phyloP scores from a whole-genome alignment of 345 rosid species.

The Bretschneidera sinensis region DNA sequence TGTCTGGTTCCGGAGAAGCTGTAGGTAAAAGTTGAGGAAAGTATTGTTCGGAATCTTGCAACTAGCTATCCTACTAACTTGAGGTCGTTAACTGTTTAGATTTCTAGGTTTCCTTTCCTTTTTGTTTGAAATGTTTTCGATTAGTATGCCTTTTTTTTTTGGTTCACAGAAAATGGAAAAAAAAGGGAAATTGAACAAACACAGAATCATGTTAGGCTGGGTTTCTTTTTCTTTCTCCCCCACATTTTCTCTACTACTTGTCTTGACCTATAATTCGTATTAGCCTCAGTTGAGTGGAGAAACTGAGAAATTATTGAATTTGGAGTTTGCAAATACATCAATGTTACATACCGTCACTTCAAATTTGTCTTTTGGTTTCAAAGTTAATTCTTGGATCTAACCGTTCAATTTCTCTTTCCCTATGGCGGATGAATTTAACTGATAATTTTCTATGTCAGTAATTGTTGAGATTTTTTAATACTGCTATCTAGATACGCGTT shows the following conservation, averaged over 20 bases:
- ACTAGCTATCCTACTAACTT: not conserved
- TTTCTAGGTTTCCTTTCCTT: not conserved
- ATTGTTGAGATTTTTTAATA: not conserved
- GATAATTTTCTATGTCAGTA: not conserved
- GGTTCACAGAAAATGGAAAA: not conserved
- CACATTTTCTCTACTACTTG: not conserved
- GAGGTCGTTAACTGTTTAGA: not conserved
- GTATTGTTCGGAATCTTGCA: constrained; percentile 6
- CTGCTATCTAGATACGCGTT: constrained; percentile 54
- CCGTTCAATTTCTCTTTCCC: too few species aligned
- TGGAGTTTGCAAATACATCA: not conserved
- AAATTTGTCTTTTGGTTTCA: not conserved
- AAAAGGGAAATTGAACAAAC: constrained; percentile 8
- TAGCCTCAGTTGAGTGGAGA: not conserved
- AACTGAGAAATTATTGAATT: too few species aligned
- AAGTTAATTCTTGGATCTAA: too few species aligned
- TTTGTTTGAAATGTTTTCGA: not conserved
- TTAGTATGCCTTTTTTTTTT: not conserved
- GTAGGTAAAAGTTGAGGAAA: constrained; percentile 8
- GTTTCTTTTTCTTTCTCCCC: not conserved
- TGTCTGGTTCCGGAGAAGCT: constrained; percentile 17
- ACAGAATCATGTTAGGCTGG: not conserved
- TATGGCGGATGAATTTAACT: too few species aligned
- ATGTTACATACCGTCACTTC: not conserved
- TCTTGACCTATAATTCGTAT: not conserved